phyloP scores from a whole-genome alignment of 2,329 filamentous ascomycete species.

The Neofusicoccum laricinum region DNA sequence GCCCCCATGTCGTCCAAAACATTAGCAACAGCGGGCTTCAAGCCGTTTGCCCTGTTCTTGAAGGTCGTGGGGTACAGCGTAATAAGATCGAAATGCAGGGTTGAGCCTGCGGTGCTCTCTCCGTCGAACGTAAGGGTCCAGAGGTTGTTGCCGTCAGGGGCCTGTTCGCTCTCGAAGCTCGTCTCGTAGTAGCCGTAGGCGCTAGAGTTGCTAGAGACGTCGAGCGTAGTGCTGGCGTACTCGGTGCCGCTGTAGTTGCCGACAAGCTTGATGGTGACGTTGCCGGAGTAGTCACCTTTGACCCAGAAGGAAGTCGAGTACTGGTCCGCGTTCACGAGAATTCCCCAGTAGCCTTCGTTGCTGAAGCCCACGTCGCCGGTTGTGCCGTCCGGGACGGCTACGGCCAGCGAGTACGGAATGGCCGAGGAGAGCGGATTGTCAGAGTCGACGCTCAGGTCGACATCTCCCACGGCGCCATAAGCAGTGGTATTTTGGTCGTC shows the following conservation, averaged over 20 bases:
- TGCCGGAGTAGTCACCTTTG: constrained; percentile 32
- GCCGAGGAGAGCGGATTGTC: constrained; percentile 3
- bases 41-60: constrained; percentile 12
- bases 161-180: constrained; percentile 2
- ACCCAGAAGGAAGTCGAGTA: constrained; percentile 17
- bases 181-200: constrained; percentile 2
- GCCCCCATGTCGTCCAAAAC: constrained; percentile 10
- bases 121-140: constrained; percentile 17
- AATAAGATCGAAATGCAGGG: constrained; percentile 16
- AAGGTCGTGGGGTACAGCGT: constrained; percentile 18
- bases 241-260: constrained; percentile 5
- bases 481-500: constrained; percentile 24
- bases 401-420: constrained; percentile 14
- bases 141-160: constrained; percentile 16
- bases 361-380: constrained; percentile 13
- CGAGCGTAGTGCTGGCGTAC: constrained; percentile 7
- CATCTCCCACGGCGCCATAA: constrained; percentile 30
- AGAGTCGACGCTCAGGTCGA: constrained; percentile 22
- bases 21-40: constrained; percentile 10
- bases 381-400: constrained; percentile 1
- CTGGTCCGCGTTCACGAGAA: constrained; percentile 10
- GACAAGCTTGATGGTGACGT: constrained; percentile 14
- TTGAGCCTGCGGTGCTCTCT: neutral
- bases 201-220: neutral
- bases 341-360: constrained; percentile 19